phyloP scores from a whole-genome alignment of 768 basidiomycete species.

The Naganishia vaughanmartiniae region DNA sequence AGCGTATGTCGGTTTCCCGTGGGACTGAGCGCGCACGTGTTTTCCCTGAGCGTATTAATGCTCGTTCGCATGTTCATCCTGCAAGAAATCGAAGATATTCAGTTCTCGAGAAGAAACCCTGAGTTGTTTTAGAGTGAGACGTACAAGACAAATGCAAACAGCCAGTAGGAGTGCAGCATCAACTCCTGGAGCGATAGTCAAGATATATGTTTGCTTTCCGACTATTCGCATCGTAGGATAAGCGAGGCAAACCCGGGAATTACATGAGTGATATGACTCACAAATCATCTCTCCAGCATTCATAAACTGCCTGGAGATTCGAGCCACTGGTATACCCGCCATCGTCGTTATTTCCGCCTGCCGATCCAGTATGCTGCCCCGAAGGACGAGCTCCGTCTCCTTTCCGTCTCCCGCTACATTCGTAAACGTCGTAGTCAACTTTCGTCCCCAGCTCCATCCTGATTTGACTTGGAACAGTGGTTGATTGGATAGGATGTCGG shows the following conservation, averaged over 20 bases:
- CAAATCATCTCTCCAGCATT: constrained; percentile 47
- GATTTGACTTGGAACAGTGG: constrained; percentile 42
- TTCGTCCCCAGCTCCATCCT: constrained; percentile 37
- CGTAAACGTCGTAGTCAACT: constrained; percentile 47
- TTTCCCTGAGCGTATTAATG: neutral
- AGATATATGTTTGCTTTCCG: constrained; percentile 40
- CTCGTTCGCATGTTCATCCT: constrained; percentile 12
- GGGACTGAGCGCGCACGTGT: neutral
- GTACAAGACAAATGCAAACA: constrained; percentile 48
- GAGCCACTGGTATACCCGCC: constrained; percentile 44
- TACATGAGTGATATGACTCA: constrained; percentile 2
- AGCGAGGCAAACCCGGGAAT: too few relatives aligned
- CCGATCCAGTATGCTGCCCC: constrained; percentile 48
- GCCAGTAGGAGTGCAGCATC: constrained; percentile 50
- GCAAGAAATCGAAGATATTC: neutral
- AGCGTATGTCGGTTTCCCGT: too few relatives aligned
- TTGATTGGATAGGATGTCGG: constrained; percentile 33
- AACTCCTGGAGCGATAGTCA: constrained; percentile 50
- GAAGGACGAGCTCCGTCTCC: constrained; percentile 37
- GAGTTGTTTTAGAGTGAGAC: neutral
- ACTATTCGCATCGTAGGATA: too few relatives aligned
- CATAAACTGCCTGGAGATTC: constrained; percentile 44
- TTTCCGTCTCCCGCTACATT: constrained; percentile 40
- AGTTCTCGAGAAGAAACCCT: neutral
- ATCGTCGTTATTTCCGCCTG: constrained; percentile 42